These are phyloP conservation scores for Hyphopichia khmerensis DNA, from an alignment of 1,139 yeast species.

Conservation along the genomic window DNA sequence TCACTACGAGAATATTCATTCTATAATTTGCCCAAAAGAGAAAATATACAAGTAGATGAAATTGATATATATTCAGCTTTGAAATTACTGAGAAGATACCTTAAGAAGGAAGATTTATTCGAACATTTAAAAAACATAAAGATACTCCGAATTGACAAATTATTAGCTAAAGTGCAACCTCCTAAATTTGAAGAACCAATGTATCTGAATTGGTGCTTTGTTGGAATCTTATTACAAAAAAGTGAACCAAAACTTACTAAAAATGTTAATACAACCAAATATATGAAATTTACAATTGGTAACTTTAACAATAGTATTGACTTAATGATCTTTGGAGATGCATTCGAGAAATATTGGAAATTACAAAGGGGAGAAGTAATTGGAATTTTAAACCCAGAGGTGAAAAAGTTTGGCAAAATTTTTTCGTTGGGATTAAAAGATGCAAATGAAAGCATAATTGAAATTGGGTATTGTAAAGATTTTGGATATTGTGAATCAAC, in stretches of 20 bases:
- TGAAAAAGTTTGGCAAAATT: constrained; percentile 39
- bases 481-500: constrained; percentile 66
- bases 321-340: constrained; percentile 63
- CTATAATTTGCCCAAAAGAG: constrained; percentile 10
- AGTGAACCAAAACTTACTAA: constrained; percentile 40
- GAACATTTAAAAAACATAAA: constrained; percentile 45
- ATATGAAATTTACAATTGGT: constrained; percentile 61
- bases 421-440: constrained; percentile 63
- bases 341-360: constrained; percentile 71
- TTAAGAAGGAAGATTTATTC: constrained; percentile 31
- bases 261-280: constrained; percentile 40
- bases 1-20: constrained; percentile 22
- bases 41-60: constrained; percentile 11
- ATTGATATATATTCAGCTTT: constrained; percentile 17
- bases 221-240: constrained; percentile 67
- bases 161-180: constrained; percentile 63
- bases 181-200: constrained; percentile 70
- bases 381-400: constrained; percentile 71
- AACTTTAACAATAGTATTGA: constrained; percentile 61
- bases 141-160: constrained; percentile 52
- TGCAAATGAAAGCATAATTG: constrained; percentile 54
- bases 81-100: constrained; percentile 40
- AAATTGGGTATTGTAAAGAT: constrained; percentile 71
- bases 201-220: constrained; percentile 71
- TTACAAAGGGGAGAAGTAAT: constrained; percentile 71